Conservation (phyloP, 192 early-diverging fungal genomes). For the Backusella macrospora region DNA sequence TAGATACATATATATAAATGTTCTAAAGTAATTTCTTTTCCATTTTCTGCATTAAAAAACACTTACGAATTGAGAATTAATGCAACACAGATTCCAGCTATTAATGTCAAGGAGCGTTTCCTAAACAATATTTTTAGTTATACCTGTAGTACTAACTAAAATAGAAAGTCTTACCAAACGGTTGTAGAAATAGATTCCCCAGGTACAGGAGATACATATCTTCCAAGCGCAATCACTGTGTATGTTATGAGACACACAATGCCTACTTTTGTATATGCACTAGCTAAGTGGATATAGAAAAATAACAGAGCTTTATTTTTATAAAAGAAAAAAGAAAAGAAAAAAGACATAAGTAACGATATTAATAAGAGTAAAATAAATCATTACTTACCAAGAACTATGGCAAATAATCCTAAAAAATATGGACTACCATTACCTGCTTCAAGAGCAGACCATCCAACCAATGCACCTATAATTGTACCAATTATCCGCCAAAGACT, state of each 20-base stretch:
- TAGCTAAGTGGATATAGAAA: constrained; percentile 41
- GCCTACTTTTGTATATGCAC: constrained; percentile 31
- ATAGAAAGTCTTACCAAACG: constrained; percentile 28
- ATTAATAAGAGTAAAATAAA: neutral
- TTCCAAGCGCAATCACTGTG: constrained; percentile 30
- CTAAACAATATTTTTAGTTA: neutral
- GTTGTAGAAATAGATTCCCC: constrained; percentile 27
- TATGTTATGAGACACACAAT: constrained; percentile 37
- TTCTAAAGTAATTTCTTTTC: neutral
- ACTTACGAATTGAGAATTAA: constrained; percentile 50
- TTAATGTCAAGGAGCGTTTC: constrained; percentile 55
- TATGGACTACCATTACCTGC: constrained; percentile 30
- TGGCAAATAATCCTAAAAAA: constrained; percentile 28
- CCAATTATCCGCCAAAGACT: constrained; percentile 49
- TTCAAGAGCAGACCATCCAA: constrained; percentile 40
- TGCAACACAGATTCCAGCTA: constrained; percentile 60
- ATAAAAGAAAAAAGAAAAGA: neutral
- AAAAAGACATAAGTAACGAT: neutral
- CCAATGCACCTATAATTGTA: constrained; percentile 44
- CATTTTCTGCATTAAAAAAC: neutral
- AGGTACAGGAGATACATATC: constrained; percentile 25
- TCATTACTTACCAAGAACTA: constrained; percentile 30
- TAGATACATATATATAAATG: neutral
- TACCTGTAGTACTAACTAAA: neutral
- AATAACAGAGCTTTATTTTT: constrained; percentile 29